These are phyloP conservation scores for Marasmius oreades DNA, from an alignment of 1,284 basidiomycete genomes.

Conservation along the genomic window DNA sequence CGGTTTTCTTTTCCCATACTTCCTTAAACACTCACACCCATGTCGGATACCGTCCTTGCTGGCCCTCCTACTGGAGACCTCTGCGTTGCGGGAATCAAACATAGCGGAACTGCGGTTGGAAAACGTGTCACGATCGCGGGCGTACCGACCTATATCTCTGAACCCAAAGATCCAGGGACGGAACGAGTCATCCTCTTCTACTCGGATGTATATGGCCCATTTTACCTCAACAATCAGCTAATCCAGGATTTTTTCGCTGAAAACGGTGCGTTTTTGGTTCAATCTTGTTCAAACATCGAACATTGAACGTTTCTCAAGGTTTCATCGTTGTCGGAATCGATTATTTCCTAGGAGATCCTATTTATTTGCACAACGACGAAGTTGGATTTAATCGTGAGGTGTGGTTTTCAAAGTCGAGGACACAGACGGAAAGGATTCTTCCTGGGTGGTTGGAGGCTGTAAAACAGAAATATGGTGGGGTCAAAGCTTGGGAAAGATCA, in stretches of 20 bases:
- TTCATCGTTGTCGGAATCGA: constrained; percentile 14
- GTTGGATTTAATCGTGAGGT: constrained; percentile 10
- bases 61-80: constrained; percentile 42
- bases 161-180: constrained; percentile 29
- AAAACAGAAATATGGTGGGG: constrained; percentile 34
- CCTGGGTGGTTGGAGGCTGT: constrained; percentile 51
- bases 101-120: constrained; percentile 44
- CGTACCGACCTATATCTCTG: constrained; percentile 48
- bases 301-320: not conserved
- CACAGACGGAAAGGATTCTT: constrained; percentile 29
- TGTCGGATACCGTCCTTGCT: constrained; percentile 30
- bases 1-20: not conserved
- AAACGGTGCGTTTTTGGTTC: constrained; percentile 31
- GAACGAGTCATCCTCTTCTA: constrained; percentile 47
- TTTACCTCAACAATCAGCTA: constrained; percentile 47
- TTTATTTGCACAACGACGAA: constrained; percentile 8
- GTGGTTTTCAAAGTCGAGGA: constrained; percentile 8
- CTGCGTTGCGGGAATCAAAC: constrained; percentile 39
- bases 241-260: constrained; percentile 50
- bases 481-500: not conserved
- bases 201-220: constrained; percentile 44
- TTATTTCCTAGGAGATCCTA: constrained; percentile 12
- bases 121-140: constrained; percentile 39
- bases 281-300: not conserved
- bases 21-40: not conserved